A percentile compares a stretch with the other conserved stretches of the same genome.
Conservation (phyloP, 352 stramenopile genomes). For the Pelagophyceae sp. region DNA sequence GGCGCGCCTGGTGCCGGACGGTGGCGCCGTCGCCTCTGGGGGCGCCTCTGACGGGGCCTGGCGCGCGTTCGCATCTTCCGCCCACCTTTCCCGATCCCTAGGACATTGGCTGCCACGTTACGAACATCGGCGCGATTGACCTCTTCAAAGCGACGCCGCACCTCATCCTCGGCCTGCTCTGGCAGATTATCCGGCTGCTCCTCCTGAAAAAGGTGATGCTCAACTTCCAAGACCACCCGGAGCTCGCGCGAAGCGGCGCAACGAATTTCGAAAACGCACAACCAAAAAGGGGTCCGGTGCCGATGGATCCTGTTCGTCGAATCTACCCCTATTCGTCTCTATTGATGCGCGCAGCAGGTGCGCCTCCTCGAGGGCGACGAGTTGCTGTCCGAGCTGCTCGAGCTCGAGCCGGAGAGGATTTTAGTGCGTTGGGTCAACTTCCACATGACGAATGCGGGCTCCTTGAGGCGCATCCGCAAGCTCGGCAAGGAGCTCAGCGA, state of each 20-base stretch:
- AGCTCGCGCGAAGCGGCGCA: too few relatives aligned
- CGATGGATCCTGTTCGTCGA: too few relatives aligned
- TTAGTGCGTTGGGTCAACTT: constrained; percentile 86
- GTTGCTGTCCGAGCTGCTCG: constrained; percentile 71
- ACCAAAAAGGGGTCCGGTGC: too few relatives aligned
- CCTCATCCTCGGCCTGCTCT: constrained; percentile 76
- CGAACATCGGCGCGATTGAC: constrained; percentile 73
- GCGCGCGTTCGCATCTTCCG: too few relatives aligned
- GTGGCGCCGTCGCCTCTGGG: too few relatives aligned
- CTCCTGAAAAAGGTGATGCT: constrained; percentile 78
- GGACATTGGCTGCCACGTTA: constrained; percentile 78
- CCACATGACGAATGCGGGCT: constrained; percentile 52
- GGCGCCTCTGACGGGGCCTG: too few relatives aligned
- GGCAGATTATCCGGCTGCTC: constrained; percentile 87
- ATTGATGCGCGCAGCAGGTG: too few relatives aligned
- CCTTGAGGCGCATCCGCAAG: constrained; percentile 27
- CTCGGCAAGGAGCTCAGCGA: constrained; percentile 56
- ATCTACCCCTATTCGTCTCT: too few relatives aligned
- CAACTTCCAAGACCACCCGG: constrained; percentile 78
- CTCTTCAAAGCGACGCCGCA: constrained; percentile 54
- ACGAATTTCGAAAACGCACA: too few relatives aligned
- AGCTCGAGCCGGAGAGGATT: constrained; percentile 75
- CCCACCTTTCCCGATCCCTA: too few relatives aligned
- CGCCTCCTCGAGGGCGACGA: constrained; percentile 65
- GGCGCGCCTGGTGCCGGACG: too few relatives aligned